These are phyloP conservation scores for Coccomyxa subellipsoidea DNA, from an alignment of 163 green algal species.

Conservation along the genomic window DNA sequence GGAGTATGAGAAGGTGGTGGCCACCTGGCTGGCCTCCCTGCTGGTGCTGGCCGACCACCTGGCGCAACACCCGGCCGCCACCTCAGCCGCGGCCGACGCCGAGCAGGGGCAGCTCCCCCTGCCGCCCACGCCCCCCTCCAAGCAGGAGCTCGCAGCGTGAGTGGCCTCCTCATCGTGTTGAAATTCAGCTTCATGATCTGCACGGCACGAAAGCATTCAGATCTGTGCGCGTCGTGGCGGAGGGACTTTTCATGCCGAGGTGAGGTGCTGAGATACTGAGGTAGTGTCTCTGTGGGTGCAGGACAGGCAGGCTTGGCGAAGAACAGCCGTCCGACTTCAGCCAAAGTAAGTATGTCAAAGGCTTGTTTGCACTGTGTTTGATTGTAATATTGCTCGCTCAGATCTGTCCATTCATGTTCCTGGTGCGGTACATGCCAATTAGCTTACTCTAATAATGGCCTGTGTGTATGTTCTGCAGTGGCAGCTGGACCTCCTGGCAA, in stretches of 20 bases:
- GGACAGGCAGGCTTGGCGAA: background rate
- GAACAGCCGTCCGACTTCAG: background rate
- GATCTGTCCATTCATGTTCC: no score
- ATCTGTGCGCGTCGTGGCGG: background rate
- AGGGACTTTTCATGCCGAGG: no score
- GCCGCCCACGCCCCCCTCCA: slow-evolving; percentile 13
- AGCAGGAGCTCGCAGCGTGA: slow-evolving; percentile 29
- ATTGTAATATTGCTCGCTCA: no score
- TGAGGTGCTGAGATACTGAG: no score
- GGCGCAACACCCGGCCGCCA: slow-evolving; percentile 17
- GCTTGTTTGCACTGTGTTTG: no score
- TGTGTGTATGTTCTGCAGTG: background rate
- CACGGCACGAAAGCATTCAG: no score
- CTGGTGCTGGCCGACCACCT: slow-evolving; percentile 30
- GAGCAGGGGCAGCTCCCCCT: slow-evolving; percentile 27
- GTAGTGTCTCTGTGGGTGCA: background rate
- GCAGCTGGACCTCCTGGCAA: background rate
- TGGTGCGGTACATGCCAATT: background rate
- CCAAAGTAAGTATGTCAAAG: background rate
- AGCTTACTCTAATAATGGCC: no score
- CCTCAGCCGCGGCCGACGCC: slow-evolving; percentile 8
- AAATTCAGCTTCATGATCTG: background rate
- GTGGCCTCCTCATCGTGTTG: background rate
- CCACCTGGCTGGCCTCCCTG: slow-evolving; percentile 23
- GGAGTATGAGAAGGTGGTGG: slow-evolving; percentile 27